These are phyloP conservation scores for Orbilia ellipsospora DNA, from an alignment of 2,329 filamentous ascomycete species.

Conservation along the genomic window DNA sequence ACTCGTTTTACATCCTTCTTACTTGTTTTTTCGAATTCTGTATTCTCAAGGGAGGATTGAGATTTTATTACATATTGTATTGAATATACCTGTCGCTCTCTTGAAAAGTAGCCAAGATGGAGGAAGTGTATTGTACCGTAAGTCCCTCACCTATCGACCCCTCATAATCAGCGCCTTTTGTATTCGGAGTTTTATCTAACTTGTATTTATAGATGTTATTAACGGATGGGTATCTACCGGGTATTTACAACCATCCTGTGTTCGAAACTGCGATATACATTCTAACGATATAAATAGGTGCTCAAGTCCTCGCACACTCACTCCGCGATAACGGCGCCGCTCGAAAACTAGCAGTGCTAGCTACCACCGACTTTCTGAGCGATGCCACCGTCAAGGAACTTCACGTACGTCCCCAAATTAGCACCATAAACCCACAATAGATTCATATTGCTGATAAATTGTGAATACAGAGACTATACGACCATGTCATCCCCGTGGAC, in stretches of 20 bases:
- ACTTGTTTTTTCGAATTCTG: too few relatives aligned
- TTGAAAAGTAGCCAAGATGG: conserved; percentile 10
- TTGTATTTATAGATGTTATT: conserved; percentile 77
- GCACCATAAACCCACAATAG: neutral
- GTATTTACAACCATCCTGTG: conserved; percentile 66
- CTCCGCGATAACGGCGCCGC: conserved; percentile 87
- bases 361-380: conserved; percentile 83
- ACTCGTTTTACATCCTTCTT: too few relatives aligned
- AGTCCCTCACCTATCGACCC: conserved; percentile 19
- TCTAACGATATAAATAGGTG: conserved; percentile 70
- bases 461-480: conserved; percentile 75
- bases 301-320: conserved; percentile 92
- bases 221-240: conserved; percentile 91
- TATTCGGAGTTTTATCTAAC: neutral
- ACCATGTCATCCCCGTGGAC: conserved; percentile 86
- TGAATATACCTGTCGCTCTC: neutral
- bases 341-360: conserved; percentile 85
- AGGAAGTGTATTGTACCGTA: conserved; percentile 59
- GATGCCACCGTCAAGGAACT: conserved; percentile 80
- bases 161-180: neutral
- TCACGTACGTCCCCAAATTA: conserved; percentile 68
- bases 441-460: neutral
- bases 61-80: neutral
- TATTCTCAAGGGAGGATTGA: too few relatives aligned
- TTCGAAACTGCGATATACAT: conserved; percentile 20